Evolutionary conservation across 1,284 basidiomycete species (phyloP).

Genomic region (Puccinia polysora): DNA sequence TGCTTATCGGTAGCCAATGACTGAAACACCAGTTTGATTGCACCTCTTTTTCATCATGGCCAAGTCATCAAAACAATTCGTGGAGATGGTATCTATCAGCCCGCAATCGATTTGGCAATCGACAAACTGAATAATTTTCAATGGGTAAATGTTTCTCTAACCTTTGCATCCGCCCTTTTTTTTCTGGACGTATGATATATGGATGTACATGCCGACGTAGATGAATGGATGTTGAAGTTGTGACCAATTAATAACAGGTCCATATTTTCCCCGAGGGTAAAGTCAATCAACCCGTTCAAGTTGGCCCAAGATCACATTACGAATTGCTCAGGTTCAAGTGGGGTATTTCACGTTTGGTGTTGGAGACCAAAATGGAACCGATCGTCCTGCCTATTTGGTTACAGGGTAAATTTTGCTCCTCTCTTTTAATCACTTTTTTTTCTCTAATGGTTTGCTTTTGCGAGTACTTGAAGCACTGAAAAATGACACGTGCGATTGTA

Average conservation of each 20-base stretch:
- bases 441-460: background rate
- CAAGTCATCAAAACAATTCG: slow-evolving; percentile 91
- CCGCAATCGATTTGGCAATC: slow-evolving; percentile 75
- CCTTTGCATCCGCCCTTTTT: too few species aligned
- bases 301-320: slow-evolving; percentile 53
- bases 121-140: slow-evolving; percentile 70
- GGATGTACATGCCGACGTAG: background rate
- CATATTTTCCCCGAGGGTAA: slow-evolving; percentile 93
- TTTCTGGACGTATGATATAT: background rate
- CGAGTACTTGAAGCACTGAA: slow-evolving; percentile 49
- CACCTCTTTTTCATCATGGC: slow-evolving; percentile 65
- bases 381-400: slow-evolving; percentile 44
- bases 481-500: too few species aligned
- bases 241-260: slow-evolving; percentile 61
- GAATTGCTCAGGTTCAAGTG: slow-evolving; percentile 82
- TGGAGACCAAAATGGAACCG: slow-evolving; percentile 42
- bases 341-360: slow-evolving; percentile 69
- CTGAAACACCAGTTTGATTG: slow-evolving; percentile 9
- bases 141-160: too few species aligned
- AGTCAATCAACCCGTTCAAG: slow-evolving; percentile 65
- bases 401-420: slow-evolving; percentile 37
- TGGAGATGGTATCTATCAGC: slow-evolving; percentile 82
- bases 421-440: slow-evolving; percentile 31
- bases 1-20: background rate
- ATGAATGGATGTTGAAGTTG: background rate